Conservation (phyloP, 2,329 filamentous ascomycete species). For the Cordyceps tenuipes region DNA sequence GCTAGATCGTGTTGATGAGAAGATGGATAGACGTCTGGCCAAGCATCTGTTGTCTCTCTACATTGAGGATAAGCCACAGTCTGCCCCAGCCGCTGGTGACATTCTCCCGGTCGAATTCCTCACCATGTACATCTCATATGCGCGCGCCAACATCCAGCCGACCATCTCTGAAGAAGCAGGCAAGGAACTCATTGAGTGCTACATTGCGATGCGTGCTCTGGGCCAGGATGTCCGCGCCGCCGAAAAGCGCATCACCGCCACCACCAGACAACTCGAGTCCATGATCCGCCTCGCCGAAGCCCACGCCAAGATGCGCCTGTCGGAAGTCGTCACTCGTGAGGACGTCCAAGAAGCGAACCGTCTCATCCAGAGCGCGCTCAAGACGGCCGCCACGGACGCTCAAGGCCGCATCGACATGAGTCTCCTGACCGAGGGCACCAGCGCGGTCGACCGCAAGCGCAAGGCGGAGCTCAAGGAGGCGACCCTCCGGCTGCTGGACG, state of each 20-base stretch:
- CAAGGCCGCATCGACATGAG: slow-evolving; percentile 96
- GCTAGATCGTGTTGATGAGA: slow-evolving; percentile 87
- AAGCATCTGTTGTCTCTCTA: slow-evolving; percentile 95
- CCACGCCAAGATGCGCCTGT: slow-evolving; percentile 94
- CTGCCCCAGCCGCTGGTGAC: slow-evolving; percentile 64
- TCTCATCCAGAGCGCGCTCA: slow-evolving; percentile 86
- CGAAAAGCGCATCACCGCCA: slow-evolving; percentile 95
- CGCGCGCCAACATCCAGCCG: slow-evolving; percentile 77
- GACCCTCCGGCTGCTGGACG: slow-evolving; percentile 67
- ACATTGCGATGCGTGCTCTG: slow-evolving; percentile 90
- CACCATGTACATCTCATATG: slow-evolving; percentile 95
- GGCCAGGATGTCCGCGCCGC: slow-evolving; percentile 78
- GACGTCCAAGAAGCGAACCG: slow-evolving; percentile 90
- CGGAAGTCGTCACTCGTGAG: slow-evolving; percentile 61
- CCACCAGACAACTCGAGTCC: slow-evolving; percentile 89
- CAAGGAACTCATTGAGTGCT: slow-evolving; percentile 75
- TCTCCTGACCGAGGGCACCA: slow-evolving; percentile 87
- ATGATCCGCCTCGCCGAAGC: slow-evolving; percentile 98
- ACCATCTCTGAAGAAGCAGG: slow-evolving; percentile 71
- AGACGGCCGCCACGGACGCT: slow-evolving; percentile 92
- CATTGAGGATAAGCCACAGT: slow-evolving; percentile 86
- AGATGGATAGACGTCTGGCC: slow-evolving; percentile 77
- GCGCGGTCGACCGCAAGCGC: slow-evolving; percentile 73
- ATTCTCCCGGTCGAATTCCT: slow-evolving; percentile 91
- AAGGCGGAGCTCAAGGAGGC: slow-evolving; percentile 79